Base-by-base conservation (phyloP, 2,329 filamentous ascomycete genomes). In the Pleurostoma richardsiae region DNA sequence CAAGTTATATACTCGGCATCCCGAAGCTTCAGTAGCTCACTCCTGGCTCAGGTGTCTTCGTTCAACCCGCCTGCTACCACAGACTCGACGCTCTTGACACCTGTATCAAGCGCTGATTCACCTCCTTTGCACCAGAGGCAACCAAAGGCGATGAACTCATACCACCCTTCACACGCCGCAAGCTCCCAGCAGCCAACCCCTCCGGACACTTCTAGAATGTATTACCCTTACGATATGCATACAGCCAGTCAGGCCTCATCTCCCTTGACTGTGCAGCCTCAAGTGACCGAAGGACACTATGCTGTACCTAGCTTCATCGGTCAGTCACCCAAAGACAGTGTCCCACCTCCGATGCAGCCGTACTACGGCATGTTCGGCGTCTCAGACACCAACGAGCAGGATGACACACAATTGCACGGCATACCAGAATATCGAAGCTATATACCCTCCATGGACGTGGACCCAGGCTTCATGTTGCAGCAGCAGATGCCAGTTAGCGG, bases 11-110 rank as follows among this genome's bases (percentile, higher is more conserved):
- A 19, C 19, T 19, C 19, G 19, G 10, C 42, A 43, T 44, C 11
- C 29, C 26, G 10, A 41, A 10, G 7, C 40, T 40, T 26, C 33
- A 39, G 8, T 41, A 11, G 44, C 44, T 45, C 40, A 49, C 47
- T 10, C 40, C 38, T 30, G 41, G 56, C 55, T 42, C 54, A 65
- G 54, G 59, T 66, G n/a, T 61, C 65, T 39, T 62, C 63, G 11
- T 69, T 68, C 57, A 65, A 61, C 59, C 59, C 63, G 44, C 65
- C 66, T 42, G 56, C 67, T 10, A 55, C 56, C 51, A 60, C 54
- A 45, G 73, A 76, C 52, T 58, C 68, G 36, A 66, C 64, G 40
- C 63, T 79, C 46, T 61, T 76, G 42, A 77, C 76, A n/a, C 76
- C 77, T 29, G 69, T 71, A n/a, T 78, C 76, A 41, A 65, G 65